These are phyloP conservation scores for Suillus decipiens DNA, from an alignment of 768 basidiomycete genomes.

Conservation along the genomic window DNA sequence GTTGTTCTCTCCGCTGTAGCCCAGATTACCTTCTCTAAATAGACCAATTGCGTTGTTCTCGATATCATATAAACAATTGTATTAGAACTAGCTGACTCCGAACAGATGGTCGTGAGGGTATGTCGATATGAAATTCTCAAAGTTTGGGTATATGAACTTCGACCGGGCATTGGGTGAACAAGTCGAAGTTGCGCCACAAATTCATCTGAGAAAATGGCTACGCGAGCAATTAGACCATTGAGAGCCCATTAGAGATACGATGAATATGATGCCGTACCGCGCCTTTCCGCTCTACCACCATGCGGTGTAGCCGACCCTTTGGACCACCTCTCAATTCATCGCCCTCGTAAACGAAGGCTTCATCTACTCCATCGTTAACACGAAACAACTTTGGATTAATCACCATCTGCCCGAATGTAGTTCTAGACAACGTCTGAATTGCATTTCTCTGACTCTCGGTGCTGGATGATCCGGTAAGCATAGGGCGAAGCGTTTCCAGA, in stretches of 20 bases:
- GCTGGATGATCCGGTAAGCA: constrained; percentile 45
- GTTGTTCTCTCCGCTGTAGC: background rate
- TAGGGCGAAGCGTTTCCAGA: constrained; percentile 55
- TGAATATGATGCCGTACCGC: constrained; percentile 39
- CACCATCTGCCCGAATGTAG: constrained; percentile 62
- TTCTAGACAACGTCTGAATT: constrained; percentile 48
- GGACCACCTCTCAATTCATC: constrained; percentile 68
- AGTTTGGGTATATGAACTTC: constrained; percentile 1
- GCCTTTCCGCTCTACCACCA: constrained; percentile 46
- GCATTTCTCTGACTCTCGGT: constrained; percentile 47
- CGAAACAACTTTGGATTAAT: constrained; percentile 51
- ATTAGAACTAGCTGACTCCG: background rate
- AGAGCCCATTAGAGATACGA: constrained; percentile 26
- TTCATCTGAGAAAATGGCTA: constrained; percentile 52
- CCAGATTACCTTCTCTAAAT: background rate
- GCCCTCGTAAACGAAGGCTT: constrained; percentile 64
- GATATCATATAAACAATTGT: background rate
- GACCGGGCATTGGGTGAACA: constrained; percentile 47
- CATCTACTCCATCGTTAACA: constrained; percentile 45
- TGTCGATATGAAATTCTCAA: background rate
- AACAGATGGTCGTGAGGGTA: background rate
- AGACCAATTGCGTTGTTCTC: background rate
- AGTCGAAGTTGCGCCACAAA: constrained; percentile 65
- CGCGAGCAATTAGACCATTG: constrained; percentile 4
- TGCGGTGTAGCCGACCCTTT: constrained; percentile 61